Conservation (phyloP, 1,284 basidiomycete genomes). For the Rhodofomes roseus region DNA sequence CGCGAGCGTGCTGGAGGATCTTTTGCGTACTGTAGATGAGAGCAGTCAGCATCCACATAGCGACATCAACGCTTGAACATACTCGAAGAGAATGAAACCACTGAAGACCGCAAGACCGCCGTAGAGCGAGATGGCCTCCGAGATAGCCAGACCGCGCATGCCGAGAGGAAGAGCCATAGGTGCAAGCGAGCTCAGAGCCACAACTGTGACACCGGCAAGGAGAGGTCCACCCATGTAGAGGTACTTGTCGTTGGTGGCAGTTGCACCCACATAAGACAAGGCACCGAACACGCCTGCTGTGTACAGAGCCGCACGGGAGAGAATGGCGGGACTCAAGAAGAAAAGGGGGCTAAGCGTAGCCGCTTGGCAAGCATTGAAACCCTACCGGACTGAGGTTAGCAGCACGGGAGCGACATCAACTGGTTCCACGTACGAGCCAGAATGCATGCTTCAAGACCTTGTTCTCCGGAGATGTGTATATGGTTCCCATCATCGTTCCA, state of each 20-base stretch:
- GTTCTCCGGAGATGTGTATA: conserved; percentile 72
- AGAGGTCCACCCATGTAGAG: conserved; percentile 83
- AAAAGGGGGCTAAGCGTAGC: conserved; percentile 81
- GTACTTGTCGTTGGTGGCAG: conserved; percentile 83
- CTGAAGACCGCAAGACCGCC: conserved; percentile 87
- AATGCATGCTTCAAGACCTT: conserved; percentile 70
- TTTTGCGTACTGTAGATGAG: conserved; percentile 61
- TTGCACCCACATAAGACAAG: conserved; percentile 86
- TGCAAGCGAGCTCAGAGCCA: conserved; percentile 81
- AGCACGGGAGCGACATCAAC: background rate
- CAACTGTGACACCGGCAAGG: conserved; percentile 83
- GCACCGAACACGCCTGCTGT: conserved; percentile 84
- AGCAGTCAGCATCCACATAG: background rate
- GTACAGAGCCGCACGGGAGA: conserved; percentile 88
- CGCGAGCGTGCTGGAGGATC: conserved; percentile 73
- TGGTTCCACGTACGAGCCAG: conserved; percentile 57
- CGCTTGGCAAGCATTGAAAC: conserved; percentile 85
- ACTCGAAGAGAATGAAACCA: conserved; percentile 87
- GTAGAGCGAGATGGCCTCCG: conserved; percentile 80
- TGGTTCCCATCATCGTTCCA: conserved; percentile 76
- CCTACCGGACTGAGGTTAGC: conserved; percentile 35
- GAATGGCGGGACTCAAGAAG: conserved; percentile 82
- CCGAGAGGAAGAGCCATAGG: conserved; percentile 86
- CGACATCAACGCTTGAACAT: conserved; percentile 20
- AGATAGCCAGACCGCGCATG: conserved; percentile 69